phyloP scores from a whole-genome alignment of 179 eudicot genomes.

The Actinidia polygama region DNA sequence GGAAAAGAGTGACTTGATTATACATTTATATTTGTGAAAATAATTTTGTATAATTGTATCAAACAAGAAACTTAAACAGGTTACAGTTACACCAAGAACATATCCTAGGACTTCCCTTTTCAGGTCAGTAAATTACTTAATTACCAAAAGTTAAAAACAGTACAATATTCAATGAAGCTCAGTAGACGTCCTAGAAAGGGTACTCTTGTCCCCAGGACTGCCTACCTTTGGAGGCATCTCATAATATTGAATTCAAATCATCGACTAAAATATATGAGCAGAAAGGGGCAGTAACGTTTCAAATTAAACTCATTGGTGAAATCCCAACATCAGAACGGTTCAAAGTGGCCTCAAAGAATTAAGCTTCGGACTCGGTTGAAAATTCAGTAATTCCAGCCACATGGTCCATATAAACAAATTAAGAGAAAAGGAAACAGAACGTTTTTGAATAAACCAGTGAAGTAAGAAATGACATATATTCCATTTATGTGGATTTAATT shows the following conservation, averaged over 20 bases:
- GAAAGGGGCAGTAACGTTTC: not conserved
- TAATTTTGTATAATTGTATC: not conserved
- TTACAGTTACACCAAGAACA: not conserved
- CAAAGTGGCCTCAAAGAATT: not conserved
- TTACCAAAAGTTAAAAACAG: no score
- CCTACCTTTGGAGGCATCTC: no score
- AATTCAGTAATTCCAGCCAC: not conserved
- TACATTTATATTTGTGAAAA: not conserved
- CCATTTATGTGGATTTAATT: not conserved
- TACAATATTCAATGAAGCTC: no score
- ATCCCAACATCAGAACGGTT: not conserved
- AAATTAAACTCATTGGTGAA: not conserved
- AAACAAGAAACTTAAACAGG: not conserved
- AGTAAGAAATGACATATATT: no score
- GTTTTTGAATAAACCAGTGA: no score
- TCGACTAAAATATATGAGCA: not conserved
- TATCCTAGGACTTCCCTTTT: not conserved
- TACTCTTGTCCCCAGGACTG: no score
- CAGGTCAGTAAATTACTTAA: not conserved
- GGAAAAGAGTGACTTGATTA: not conserved
- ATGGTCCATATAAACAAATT: not conserved
- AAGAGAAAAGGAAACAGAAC: not conserved
- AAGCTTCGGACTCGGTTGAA: not conserved
- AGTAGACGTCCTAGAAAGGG: no score
- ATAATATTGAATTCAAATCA: not conserved